Conservation (phyloP, 2,329 filamentous ascomycete genomes). For the Claviceps arundinis region DNA sequence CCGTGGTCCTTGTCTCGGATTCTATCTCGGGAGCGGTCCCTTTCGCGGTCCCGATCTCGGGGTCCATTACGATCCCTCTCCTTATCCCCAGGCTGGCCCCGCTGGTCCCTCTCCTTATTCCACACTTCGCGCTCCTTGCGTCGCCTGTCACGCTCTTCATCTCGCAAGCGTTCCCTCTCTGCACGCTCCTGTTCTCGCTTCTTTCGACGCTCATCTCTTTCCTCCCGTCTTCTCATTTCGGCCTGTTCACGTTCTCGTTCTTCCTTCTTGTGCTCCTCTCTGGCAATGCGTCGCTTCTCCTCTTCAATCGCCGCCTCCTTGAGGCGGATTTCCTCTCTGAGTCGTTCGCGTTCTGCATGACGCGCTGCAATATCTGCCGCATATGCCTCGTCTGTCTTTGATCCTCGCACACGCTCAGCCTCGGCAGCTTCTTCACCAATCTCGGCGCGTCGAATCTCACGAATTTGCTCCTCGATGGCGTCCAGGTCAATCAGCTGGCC, state of each 20-base stretch:
- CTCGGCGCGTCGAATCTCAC: slow-evolving; percentile 52
- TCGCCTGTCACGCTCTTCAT: slow-evolving; percentile 26
- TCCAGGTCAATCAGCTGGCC: slow-evolving; percentile 53
- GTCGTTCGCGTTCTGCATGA: slow-evolving; percentile 45
- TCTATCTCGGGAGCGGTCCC: slow-evolving; percentile 13
- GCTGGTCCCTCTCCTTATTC: slow-evolving; percentile 21
- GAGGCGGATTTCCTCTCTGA: slow-evolving; percentile 45
- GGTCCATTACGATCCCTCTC: slow-evolving; percentile 6
- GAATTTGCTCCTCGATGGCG: slow-evolving; percentile 56
- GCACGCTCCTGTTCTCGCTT: slow-evolving; percentile 42
- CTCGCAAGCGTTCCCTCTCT: slow-evolving; percentile 36
- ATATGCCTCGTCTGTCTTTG: slow-evolving; percentile 64
- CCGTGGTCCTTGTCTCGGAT: slow-evolving; percentile 15
- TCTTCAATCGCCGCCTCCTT: slow-evolving; percentile 48
- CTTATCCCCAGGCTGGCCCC: neutral
- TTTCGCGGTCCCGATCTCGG: slow-evolving; percentile 9
- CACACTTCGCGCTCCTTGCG: slow-evolving; percentile 27
- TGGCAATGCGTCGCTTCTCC: slow-evolving; percentile 45
- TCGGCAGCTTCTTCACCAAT: slow-evolving; percentile 57
- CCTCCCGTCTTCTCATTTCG: slow-evolving; percentile 35
- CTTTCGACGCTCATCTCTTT: slow-evolving; percentile 34
- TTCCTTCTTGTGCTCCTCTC: slow-evolving; percentile 39
- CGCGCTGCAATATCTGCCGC: slow-evolving; percentile 50
- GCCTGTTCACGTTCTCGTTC: slow-evolving; percentile 36
- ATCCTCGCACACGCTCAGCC: slow-evolving; percentile 49